A percentile compares a stretch with the other conserved stretches of the same genome.
phyloP scores from a whole-genome alignment of 352 stramenopile genomes.

The Pythium oligandrum region DNA sequence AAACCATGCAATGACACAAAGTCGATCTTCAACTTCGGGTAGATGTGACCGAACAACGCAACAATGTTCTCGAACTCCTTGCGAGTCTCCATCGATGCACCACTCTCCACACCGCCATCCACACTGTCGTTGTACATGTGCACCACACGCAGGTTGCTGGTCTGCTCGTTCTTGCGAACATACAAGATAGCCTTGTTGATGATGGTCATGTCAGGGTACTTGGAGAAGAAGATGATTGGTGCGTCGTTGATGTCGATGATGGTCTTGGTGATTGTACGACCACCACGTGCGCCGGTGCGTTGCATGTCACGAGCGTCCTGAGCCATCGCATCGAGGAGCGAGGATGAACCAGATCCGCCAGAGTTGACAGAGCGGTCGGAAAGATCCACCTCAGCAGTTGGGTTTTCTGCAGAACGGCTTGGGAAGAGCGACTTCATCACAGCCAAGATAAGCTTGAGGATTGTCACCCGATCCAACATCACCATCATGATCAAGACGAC shows the following conservation, averaged over 20 bases:
- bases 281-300: conserved; percentile 36
- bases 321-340: conserved; percentile 24
- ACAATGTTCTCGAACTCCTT: background rate
- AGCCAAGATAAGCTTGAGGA: conserved; percentile 12
- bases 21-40: background rate
- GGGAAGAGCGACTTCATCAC: conserved; percentile 16
- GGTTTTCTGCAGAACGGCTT: conserved; percentile 3
- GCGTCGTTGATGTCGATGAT: conserved; percentile 42
- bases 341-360: too few species aligned
- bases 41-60: background rate
- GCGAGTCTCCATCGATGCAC: background rate
- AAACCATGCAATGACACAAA: conserved; percentile 14
- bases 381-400: conserved; percentile 1
- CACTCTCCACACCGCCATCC: background rate
- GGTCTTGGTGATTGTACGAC: conserved; percentile 35
- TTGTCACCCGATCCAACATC: conserved; percentile 20
- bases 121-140: conserved; percentile 46
- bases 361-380: too few species aligned
- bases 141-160: conserved; percentile 78
- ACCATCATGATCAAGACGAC: conserved; percentile 15
- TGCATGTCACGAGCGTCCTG: conserved; percentile 26
- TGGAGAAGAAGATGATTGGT: conserved; percentile 88
- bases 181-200: conserved; percentile 91
- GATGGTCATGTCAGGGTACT: conserved; percentile 76
- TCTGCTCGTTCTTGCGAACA: conserved; percentile 84